Conservation (phyloP, 2,329 filamentous ascomycete species). For the Sporothrix euskadiensis region DNA sequence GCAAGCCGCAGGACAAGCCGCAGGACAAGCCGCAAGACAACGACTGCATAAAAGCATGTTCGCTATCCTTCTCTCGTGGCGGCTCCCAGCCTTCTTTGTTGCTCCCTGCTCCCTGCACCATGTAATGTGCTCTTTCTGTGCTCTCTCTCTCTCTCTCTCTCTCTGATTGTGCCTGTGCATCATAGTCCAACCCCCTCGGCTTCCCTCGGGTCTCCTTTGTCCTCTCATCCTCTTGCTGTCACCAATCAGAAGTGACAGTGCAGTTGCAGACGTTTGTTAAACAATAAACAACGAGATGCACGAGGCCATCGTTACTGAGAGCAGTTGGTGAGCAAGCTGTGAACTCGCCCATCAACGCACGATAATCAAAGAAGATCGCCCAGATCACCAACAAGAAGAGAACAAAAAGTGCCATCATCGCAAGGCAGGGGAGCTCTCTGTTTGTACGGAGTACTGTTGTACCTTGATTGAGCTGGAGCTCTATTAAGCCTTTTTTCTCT, state of each 20-base stretch:
- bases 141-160: neutral
- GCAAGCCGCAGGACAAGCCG: too few relatives aligned
- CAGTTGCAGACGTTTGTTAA: neutral
- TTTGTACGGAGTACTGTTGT: too few relatives aligned
- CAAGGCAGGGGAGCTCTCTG: neutral
- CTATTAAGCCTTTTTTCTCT: neutral
- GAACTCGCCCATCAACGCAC: neutral
- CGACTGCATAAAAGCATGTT: too few relatives aligned
- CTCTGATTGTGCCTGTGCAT: neutral
- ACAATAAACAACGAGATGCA: neutral
- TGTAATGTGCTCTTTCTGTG: neutral
- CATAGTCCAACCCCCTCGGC: neutral
- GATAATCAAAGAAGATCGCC: neutral
- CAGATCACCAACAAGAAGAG: neutral
- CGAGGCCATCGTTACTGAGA: neutral
- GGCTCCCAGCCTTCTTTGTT: neutral
- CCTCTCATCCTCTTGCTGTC: neutral
- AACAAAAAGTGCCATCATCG: neutral
- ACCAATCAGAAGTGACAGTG: neutral
- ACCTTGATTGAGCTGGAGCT: neutral
- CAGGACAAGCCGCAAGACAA: too few relatives aligned
- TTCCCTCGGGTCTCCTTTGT: slow-evolving; percentile 8
- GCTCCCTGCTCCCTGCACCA: neutral
- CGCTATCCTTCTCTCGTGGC: neutral
- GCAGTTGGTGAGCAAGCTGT: neutral